A percentile compares a stretch with the other conserved stretches of the same genome.
phyloP scores from a whole-genome alignment of 257 asterid species.

The Leptodermis oblonga region DNA sequence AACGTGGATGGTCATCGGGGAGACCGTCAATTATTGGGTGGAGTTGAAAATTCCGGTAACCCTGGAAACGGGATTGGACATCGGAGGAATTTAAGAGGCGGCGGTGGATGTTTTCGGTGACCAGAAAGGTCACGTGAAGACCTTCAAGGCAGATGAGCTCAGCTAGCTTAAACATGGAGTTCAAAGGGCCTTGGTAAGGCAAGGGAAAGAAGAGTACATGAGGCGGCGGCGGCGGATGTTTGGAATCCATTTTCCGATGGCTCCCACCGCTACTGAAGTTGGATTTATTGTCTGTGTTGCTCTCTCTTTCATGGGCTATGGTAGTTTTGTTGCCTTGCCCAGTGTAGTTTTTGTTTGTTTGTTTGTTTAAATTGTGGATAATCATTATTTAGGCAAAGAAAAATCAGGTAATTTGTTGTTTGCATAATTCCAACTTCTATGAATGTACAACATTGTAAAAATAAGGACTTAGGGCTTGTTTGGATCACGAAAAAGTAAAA shows the following conservation, averaged over 20 bases:
- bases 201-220: conserved; percentile 1
- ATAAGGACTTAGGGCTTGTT: no score
- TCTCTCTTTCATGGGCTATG: no score
- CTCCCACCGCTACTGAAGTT: no score
- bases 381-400: no score
- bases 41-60: not conserved
- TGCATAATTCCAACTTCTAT: no score
- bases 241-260: not conserved
- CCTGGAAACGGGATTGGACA: not conserved
- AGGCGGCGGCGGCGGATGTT: not conserved
- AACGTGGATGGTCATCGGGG: conserved; percentile 2
- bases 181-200: conserved; percentile 9
- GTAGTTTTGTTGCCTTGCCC: no score
- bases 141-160: not conserved
- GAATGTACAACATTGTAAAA: no score
- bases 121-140: not conserved
- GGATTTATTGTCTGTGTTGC: no score
- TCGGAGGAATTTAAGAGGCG: not conserved
- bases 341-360: no score
- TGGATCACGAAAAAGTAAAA: no score
- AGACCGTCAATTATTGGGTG: not conserved
- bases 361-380: no score
- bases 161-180: conserved; percentile 9
- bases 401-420: no score
- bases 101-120: conserved; percentile 5